Conservation (phyloP, 306 rosid species). For the Hylodesmum podocarpum region DNA sequence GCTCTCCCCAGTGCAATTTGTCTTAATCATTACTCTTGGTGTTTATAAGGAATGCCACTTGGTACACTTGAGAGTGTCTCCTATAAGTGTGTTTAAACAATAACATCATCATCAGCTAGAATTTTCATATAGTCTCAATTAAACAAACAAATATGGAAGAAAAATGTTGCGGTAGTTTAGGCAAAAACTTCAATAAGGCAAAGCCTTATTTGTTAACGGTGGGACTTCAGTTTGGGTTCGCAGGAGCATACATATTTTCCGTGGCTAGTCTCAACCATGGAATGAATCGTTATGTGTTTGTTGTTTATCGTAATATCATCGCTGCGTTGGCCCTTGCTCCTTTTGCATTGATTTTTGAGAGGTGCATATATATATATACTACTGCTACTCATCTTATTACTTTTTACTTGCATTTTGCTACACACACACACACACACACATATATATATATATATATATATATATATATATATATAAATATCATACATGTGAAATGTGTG, state of each 20-base stretch:
- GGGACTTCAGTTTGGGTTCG: conserved; percentile 61
- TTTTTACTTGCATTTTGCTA: background rate
- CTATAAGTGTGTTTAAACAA: background rate
- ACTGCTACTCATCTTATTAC: background rate
- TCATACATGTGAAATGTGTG: background rate
- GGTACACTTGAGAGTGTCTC: conserved; percentile 10
- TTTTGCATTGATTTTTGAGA: conserved; percentile 60
- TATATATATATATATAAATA: background rate
- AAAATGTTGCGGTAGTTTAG: background rate
- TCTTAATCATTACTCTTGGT: conserved; percentile 26
- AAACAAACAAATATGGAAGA: conserved; percentile 7
- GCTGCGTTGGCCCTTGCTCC: conserved; percentile 65
- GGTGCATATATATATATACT: too few species aligned
- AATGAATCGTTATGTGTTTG: conserved; percentile 62
- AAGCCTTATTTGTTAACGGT: conserved; percentile 61
- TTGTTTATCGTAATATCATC: conserved; percentile 63
- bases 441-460: too few species aligned
- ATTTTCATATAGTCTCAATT: background rate
- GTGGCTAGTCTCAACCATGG: conserved; percentile 58
- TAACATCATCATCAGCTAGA: too few species aligned
- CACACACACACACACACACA: too few species aligned
- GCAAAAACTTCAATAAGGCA: conserved; percentile 33
- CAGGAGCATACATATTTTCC: conserved; percentile 56
- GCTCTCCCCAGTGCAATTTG: conserved; percentile 4
- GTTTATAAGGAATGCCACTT: conserved; percentile 27